phyloP scores from a whole-genome alignment of 192 early-diverging fungal genomes.

The Backusella circina region DNA sequence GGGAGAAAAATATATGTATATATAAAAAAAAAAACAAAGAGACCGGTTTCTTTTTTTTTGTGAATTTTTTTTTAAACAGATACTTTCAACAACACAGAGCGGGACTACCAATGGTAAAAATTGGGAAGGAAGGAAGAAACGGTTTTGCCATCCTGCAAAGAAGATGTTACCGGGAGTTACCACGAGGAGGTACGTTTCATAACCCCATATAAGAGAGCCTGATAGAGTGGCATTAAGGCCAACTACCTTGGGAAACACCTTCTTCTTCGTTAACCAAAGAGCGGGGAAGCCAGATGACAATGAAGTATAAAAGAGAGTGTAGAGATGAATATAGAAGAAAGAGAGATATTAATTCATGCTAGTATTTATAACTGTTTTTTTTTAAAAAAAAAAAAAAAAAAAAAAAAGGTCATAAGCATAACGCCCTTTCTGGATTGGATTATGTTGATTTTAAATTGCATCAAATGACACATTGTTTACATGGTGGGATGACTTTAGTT shows the following conservation, averaged over 20 bases:
- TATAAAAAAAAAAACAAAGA: background rate
- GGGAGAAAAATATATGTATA: background rate
- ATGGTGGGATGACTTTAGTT: background rate
- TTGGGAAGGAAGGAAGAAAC: constrained; percentile 4
- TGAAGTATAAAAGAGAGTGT: background rate
- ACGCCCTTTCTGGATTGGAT: background rate
- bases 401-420: background rate
- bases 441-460: background rate
- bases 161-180: constrained; percentile 1
- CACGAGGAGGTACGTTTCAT: constrained; percentile 4
- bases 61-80: background rate
- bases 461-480: background rate
- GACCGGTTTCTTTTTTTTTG: background rate
- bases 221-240: background rate
- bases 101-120: background rate
- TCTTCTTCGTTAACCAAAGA: background rate
- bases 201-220: background rate
- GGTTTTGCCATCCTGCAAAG: background rate
- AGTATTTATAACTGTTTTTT: background rate
- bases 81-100: background rate
- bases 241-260: background rate
- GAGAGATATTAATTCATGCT: background rate
- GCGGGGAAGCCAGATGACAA: background rate
- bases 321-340: background rate
- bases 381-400: too few relatives aligned